phyloP scores from a whole-genome alignment of 805 yeast species.

The Candida pini region DNA sequence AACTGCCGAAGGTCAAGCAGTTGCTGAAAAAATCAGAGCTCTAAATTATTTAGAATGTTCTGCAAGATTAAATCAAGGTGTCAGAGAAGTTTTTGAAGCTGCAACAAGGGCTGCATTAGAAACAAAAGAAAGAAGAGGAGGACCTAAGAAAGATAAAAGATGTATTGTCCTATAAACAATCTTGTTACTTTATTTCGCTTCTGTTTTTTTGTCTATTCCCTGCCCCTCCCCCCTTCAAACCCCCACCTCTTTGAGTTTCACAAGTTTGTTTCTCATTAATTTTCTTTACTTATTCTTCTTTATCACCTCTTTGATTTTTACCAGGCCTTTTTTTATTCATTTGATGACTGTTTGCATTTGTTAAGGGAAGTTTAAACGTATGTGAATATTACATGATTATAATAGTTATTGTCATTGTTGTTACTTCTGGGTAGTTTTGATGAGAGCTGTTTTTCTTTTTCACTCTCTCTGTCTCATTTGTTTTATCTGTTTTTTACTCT shows the following conservation, averaged over 20 bases:
- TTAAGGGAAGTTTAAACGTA: no score
- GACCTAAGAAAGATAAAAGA: slow-evolving; percentile 63
- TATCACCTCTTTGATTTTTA: slow-evolving; percentile 4
- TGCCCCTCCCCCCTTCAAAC: neutral
- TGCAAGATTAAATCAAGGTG: slow-evolving; percentile 87
- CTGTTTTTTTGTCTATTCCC: neutral
- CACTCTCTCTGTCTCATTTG: no score
- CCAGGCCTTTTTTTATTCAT: slow-evolving; percentile 4
- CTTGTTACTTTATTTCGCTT: slow-evolving; percentile 1
- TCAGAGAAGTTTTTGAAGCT: slow-evolving; percentile 85
- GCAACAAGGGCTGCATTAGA: slow-evolving; percentile 88
- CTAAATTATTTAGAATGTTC: slow-evolving; percentile 85
- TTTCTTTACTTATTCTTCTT: slow-evolving; percentile 3
- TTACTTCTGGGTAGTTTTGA: no score
- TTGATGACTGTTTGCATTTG: no score
- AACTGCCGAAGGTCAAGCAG: slow-evolving; percentile 75
- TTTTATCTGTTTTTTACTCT: no score
- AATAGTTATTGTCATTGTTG: neutral
- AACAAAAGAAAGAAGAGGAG: slow-evolving; percentile 51
- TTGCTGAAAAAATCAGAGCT: slow-evolving; percentile 88
- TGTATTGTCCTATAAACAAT: slow-evolving; percentile 59
- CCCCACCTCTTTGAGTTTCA: no score
- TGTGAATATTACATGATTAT: no score
- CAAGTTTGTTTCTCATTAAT: no score
- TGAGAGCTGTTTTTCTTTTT: no score